Base-by-base conservation (phyloP, 2,329 filamentous ascomycete species). In the Chaetomiaceae sp. region DNA sequence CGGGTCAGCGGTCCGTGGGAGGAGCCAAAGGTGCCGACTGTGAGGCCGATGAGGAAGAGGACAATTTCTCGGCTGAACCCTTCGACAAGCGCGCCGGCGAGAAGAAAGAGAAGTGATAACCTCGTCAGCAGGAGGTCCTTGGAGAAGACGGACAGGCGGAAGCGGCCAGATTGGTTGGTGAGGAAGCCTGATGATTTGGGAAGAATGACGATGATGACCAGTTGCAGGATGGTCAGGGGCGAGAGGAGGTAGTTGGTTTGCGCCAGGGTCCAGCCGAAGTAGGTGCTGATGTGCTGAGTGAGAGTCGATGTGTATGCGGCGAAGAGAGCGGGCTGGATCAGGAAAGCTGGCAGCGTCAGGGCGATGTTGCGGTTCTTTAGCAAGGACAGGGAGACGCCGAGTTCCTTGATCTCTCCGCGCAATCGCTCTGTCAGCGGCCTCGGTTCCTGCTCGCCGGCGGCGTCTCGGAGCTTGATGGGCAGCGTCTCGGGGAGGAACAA, bases 401-500 rank as follows among this genome's bases (percentile, higher is more conserved):
- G 49, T 25, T 61, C 59, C 1, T 31, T 46, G 14, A 22, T 3
- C 2, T 51, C 54, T 31, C 54, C 53, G 6, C 51, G 44, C 1
- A 59, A 6, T 14, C 20, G 50, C 8, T 55, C 12, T 3, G 33
- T 1, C 3, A 54, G 12, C 0, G 49, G n/a, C 11, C 22, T 38
- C 6, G 39, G 34, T 14, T 45, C 22, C 3, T 50, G 33, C 1
- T 36, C 17, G 12, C 17, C 15, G 9, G 53, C 23, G 4, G 37
- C 22, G 14, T 47, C 17, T 20, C 45, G 43, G n/a, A 51, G 52
- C 22, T 56, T 51, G 27, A 55, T 31, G 6, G 57, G 51, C 4
- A 63, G 56, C 1, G 61, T 63, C 42, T 63, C 61, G 4, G 61
- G 61, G 8, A 63, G 39, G 33, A 63, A 59, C 4, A 57, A 11